These are phyloP conservation scores for Dinochytrium kinnereticum DNA, from an alignment of 371 early-diverging fungal genomes.

Conservation along the genomic window DNA sequence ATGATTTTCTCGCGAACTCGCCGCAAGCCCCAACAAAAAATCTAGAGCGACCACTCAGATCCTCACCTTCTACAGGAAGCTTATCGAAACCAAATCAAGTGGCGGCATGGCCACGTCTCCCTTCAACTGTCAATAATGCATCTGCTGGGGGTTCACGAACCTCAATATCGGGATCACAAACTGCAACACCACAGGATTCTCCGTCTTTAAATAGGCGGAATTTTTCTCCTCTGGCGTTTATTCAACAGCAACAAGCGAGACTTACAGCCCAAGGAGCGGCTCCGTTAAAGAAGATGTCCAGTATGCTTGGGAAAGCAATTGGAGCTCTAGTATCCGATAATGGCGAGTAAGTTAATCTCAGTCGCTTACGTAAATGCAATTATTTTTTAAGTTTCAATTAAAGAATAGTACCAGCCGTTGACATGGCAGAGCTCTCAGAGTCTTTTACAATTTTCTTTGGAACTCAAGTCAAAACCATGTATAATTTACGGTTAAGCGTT, in stretches of 20 bases:
- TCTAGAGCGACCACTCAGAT: neutral
- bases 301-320: conserved; percentile 75
- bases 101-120: neutral
- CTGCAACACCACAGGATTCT: conserved; percentile 27
- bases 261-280: conserved; percentile 40
- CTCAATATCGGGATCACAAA: conserved; percentile 36
- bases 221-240: conserved; percentile 69
- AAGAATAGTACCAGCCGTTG: neutral
- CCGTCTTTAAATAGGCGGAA: conserved; percentile 37
- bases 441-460: conserved; percentile 76
- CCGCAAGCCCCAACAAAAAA: conserved; percentile 8
- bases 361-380: neutral
- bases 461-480: conserved; percentile 73
- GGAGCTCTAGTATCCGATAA: conserved; percentile 71
- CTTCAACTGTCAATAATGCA: conserved; percentile 4
- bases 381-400: neutral
- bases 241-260: conserved; percentile 70
- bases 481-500: conserved; percentile 69
- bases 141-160: conserved; percentile 9
- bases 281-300: conserved; percentile 62
- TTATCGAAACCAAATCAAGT: neutral
- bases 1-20: conserved; percentile 20
- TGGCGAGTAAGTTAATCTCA: neutral
- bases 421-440: conserved; percentile 59
- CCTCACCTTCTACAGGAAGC: conserved; percentile 1